Base-by-base conservation (phyloP, 1,139 yeast genomes). In the Protomyces gravidus region DNA sequence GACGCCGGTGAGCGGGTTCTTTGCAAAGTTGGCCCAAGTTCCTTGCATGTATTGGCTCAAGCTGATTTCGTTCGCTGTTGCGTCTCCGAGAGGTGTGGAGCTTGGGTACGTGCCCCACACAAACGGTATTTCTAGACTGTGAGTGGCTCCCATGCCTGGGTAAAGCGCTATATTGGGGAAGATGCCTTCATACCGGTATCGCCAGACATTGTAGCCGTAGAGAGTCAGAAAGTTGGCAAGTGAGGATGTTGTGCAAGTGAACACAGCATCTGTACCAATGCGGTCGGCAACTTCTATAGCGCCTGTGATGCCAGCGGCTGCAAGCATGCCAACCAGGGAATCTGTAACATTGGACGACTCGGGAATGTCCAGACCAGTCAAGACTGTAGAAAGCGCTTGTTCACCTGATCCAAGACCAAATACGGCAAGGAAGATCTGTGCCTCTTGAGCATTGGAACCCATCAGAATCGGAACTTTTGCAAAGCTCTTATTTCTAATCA, bases 1-100 rank as follows among this genome's bases (percentile, higher is more conserved):
- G 15, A 50, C 27, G 2, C 55, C 55, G 6, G 55, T 4, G 2
- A 36, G 25, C 15, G 55, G 55, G 55, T 50, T 26, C 26, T 50
- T 25, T 25, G 55, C 55, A 17, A 50, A 50, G 7, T 47, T 48
- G 25, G 47, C 42, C 55, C 55, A 50, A 17, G 55, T 48, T 15
- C 15, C 39, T 39, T 50, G 55, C 36, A 50, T 50, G 26, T 30
- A 30, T 13, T 30, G n/a, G n/a, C n/a, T n/a, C 13, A 30, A 13
- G 11, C 11, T 13, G 13, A 30, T 30, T 13, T 30, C 11, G 36
- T 30, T 13, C 13, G 9, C 11, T 9, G 36, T 30, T 9, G 36
- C 36, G 36, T 9, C 36, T 9, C 36, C 36, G 11, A 30, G 13
- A 13, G 36, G 9, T 9, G 9, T 30, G 36, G 36, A 9, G 9